phyloP scores from a whole-genome alignment of 306 rosid species.

The Vachellia collinsii region DNA sequence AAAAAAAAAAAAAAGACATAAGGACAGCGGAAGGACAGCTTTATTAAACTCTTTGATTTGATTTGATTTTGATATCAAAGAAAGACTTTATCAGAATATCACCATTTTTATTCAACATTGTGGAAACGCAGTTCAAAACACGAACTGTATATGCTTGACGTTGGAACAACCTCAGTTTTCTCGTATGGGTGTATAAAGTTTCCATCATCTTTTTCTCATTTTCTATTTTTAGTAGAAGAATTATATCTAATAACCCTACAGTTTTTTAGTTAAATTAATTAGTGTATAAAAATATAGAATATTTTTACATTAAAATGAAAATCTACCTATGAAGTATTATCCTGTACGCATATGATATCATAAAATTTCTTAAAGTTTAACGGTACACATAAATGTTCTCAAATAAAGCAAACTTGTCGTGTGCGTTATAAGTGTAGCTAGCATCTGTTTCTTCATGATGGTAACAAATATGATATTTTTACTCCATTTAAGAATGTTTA shows the following conservation, averaged over 20 bases:
- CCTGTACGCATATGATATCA: background rate
- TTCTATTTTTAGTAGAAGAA: background rate
- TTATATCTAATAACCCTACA: background rate
- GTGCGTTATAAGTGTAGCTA: no score
- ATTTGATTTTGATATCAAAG: background rate
- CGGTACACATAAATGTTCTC: no score
- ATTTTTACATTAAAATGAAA: background rate
- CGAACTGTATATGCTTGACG: background rate
- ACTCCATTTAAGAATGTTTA: no score
- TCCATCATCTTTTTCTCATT: background rate
- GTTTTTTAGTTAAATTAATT: background rate
- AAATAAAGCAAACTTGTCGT: no score
- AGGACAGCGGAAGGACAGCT: background rate
- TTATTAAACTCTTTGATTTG: background rate
- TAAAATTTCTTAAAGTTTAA: background rate
- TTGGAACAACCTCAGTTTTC: background rate
- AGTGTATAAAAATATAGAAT: background rate
- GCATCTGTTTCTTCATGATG: no score
- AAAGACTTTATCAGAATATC: background rate
- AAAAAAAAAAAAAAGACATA: no score
- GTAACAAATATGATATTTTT: no score
- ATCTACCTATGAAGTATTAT: background rate
- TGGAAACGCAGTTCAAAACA: background rate
- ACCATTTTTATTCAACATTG: background rate
- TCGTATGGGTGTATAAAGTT: background rate